phyloP scores from a whole-genome alignment of 2,329 filamentous ascomycete genomes.

The Pyrenochaeta sp. region DNA sequence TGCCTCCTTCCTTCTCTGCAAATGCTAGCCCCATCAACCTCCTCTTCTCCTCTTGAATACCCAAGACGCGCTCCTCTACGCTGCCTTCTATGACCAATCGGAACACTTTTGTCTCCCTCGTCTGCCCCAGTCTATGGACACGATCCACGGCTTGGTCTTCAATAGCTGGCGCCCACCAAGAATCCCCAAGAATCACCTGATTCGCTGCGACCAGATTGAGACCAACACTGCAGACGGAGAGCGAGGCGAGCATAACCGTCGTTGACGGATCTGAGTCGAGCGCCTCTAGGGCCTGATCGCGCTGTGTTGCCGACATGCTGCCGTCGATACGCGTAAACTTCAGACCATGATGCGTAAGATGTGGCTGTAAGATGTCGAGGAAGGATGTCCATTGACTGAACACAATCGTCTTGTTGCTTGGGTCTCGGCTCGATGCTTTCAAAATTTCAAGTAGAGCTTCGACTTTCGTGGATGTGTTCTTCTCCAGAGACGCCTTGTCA shows the following conservation, averaged over 20 bases:
- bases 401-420: slow-evolving; percentile 71
- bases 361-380: slow-evolving; percentile 73
- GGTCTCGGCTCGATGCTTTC: slow-evolving; percentile 69
- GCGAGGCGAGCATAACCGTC: slow-evolving; percentile 79
- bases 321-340: slow-evolving; percentile 79
- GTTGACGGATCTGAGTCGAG: slow-evolving; percentile 73
- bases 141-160: slow-evolving; percentile 92
- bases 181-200: slow-evolving; percentile 82
- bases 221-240: slow-evolving; percentile 84
- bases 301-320: slow-evolving; percentile 72
- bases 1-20: slow-evolving; percentile 70
- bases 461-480: slow-evolving; percentile 77
- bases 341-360: slow-evolving; percentile 68
- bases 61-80: slow-evolving; percentile 81
- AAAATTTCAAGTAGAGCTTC: slow-evolving; percentile 79
- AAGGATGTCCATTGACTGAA: slow-evolving; percentile 83
- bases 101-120: slow-evolving; percentile 78
- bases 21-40: slow-evolving; percentile 80
- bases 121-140: slow-evolving; percentile 86
- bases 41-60: slow-evolving; percentile 80
- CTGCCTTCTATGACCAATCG: slow-evolving; percentile 80
- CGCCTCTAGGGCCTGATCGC: slow-evolving; percentile 74
- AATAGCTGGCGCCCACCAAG: slow-evolving; percentile 90
- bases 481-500: slow-evolving; percentile 62
- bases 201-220: slow-evolving; percentile 87